Base-by-base conservation (phyloP, 2,329 filamentous ascomycete genomes). In the Aspergillus pseudoviridinutans region DNA sequence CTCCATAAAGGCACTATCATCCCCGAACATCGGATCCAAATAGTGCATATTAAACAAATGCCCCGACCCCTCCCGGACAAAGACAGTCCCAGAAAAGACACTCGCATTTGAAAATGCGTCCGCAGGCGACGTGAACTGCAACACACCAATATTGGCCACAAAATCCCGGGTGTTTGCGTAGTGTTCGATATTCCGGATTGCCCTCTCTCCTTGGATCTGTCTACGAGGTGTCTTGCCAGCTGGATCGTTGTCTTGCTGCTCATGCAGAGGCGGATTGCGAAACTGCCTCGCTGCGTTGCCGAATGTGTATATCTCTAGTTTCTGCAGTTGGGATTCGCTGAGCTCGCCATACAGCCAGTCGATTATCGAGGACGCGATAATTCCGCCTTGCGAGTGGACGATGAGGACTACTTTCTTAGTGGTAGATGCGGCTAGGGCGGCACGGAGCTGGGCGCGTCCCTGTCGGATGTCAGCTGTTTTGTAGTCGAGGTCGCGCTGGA, bases 11-110 rank as follows among this genome's bases (percentile, higher is more conserved):
- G 24, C 41, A n/a, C 28, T n/a, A 1, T 51, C 22, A 8, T 46
- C 49, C 10, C 54, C 32, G 28, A 56, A 56, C 54, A 56, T 56
- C 27, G 54, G 38, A 25, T 56, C 41, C n/a, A 56, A 24, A 29
- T 51, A 56, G n/a, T 56, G 54, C 49, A 52, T 56, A 22, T 56
- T 56, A 3, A 56, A 14, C 25, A 56, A 47, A 46, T 56, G 54
- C 5, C 54, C 54, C 20, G 49, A 46, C 2, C 49, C 46, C 12
- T 52, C 28, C 6, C 46, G 38, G 17, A 32, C 3, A 9, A 55
- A 50, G 14, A 49, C 47, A 4, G 24, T 49, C 28, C 47, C 47
- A 10, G 47, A 49, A 10, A 49, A 49, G 24, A 28, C 47, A 22
- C 28, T 49, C 14, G 47, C 47, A 6, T 38, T 38, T 8, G 47